Evolutionary conservation across 2,329 filamentous ascomycete species (phyloP).

Genomic region (Ceratocystis variospora): DNA sequence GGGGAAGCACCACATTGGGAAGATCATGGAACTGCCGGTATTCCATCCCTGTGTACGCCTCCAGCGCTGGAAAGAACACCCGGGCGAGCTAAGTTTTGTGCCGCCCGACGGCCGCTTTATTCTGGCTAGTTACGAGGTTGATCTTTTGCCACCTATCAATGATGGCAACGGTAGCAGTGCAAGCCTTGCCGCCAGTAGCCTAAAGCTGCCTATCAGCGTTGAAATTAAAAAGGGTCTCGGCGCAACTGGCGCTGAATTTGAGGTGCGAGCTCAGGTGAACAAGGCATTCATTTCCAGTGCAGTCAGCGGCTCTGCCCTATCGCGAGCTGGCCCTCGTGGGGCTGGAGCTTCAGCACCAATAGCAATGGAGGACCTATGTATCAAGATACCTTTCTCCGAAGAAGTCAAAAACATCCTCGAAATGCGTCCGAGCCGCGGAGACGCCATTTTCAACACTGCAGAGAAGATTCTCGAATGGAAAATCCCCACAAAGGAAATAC

Average conservation of each 20-base stretch:
- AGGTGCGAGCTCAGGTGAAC: slow-evolving; percentile 63
- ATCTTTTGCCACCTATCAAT: slow-evolving; percentile 61
- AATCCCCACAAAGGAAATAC: slow-evolving; percentile 63
- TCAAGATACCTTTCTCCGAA: slow-evolving; percentile 65
- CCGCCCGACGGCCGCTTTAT: slow-evolving; percentile 91
- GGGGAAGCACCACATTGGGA: slow-evolving; percentile 60
- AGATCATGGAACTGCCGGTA: slow-evolving; percentile 72
- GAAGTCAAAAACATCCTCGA: slow-evolving; percentile 74
- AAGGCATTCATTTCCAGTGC: slow-evolving; percentile 41
- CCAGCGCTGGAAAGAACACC: slow-evolving; percentile 74
- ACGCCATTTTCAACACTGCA: slow-evolving; percentile 65
- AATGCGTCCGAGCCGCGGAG: slow-evolving; percentile 65
- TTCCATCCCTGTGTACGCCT: slow-evolving; percentile 93
- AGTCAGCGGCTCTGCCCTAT: slow-evolving; percentile 26
- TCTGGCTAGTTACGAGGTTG: slow-evolving; percentile 84
- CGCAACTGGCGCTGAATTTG: slow-evolving; percentile 64
- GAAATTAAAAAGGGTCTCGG: slow-evolving; percentile 75
- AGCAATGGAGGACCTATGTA: slow-evolving; percentile 57
- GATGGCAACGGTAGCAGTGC: slow-evolving; percentile 33
- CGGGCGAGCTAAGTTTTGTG: slow-evolving; percentile 87
- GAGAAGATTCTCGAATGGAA: slow-evolving; percentile 69
- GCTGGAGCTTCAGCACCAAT: slow-evolving; percentile 39
- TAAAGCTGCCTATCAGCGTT: slow-evolving; percentile 70
- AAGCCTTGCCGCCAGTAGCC: slow-evolving; percentile 42
- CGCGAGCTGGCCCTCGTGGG: slow-evolving; percentile 29